Conservation (phyloP, 805 yeast genomes). For the Dipodascus albidus region DNA sequence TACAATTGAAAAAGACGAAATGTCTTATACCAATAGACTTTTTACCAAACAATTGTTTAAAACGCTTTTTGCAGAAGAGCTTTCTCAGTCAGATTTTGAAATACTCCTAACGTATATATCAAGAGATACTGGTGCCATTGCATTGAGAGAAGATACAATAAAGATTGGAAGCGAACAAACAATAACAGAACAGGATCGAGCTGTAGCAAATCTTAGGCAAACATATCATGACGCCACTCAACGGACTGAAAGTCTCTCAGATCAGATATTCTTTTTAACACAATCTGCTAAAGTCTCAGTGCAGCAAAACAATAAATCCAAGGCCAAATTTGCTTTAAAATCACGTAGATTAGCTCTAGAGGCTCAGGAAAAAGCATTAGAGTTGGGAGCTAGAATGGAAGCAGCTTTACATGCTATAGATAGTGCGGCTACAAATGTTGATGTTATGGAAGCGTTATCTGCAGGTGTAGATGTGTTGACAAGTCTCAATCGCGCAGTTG, state of each 20-base stretch:
- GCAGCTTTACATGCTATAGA: conserved; percentile 32
- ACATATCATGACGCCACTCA: conserved; percentile 12
- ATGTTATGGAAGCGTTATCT: conserved; percentile 28
- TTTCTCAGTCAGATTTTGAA: conserved; percentile 16
- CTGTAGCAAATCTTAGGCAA: conserved; percentile 15
- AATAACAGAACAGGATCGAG: conserved; percentile 15
- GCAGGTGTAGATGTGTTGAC: conserved; percentile 28
- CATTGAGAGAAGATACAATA: conserved; percentile 12
- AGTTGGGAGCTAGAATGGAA: conserved; percentile 28
- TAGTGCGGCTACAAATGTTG: conserved; percentile 31
- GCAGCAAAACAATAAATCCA: conserved; percentile 17
- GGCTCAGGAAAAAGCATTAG: conserved; percentile 24
- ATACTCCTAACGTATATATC: conserved; percentile 17
- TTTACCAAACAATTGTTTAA: conserved; percentile 10
- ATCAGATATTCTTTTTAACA: conserved; percentile 8
- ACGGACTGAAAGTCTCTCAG: conserved; percentile 15
- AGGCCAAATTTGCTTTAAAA: conserved; percentile 26
- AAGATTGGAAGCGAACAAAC: conserved; percentile 10
- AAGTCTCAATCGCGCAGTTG: conserved; percentile 30
- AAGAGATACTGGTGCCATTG: conserved; percentile 14
- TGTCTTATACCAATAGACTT: conserved; percentile 9
- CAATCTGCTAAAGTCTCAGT: conserved; percentile 15
- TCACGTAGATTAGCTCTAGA: conserved; percentile 28
- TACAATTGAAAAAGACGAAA: conserved; percentile 3
- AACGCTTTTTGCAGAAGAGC: neutral